Evolutionary conservation across 306 rosid genomes (phyloP), one percentile per base, ranked within the genome.

Genomic region (Malus sylvestris): DNA sequence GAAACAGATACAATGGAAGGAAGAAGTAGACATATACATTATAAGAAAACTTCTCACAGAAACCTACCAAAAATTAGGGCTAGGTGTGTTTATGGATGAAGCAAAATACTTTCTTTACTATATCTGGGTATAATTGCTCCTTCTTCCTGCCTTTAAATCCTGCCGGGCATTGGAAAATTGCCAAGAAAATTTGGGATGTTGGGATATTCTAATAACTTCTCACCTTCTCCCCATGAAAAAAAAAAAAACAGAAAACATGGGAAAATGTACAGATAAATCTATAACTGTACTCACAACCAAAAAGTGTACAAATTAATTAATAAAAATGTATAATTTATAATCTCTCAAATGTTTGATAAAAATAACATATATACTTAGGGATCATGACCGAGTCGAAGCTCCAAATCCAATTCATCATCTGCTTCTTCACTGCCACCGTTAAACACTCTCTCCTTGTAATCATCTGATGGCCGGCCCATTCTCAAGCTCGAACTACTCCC

Each of bases 351-450:
- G 18, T 64, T 32, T 64, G 13, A 51, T 51, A 51, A 49, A 51
- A 51, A 4, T 51, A 15, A 15, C 20, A 51, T 15, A 51, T 5
- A 51, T 15, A 51, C 55, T 76, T 85, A 89, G 8, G 91, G 93
- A 74, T 89, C 77, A 70, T 89, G 86, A 57, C 98, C 97, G 30
- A 93, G 92, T 80, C 97, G 93, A 82, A 93, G 98, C 92, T 91
- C 97, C 90, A 93, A 86, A 88, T 93, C 97, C 58, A 91, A 75
- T 33, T 83, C 90, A 65, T 66, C 49, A 38, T 8, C 88, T 38
- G 77, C 83, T 49, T 35, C 67, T 53, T 63, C 11, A 15, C 6
- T 18, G 55, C 55, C 80, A 76, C 77, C 71, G 70, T 71, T 57
- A 72, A 68, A 83, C 53, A 42, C 79, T 68, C 61, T 62, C 38